A percentile compares a stretch with the other conserved stretches of the same genome.
Conservation (phyloP, 169 alveolate genomes). For the Theileria equi region DNA sequence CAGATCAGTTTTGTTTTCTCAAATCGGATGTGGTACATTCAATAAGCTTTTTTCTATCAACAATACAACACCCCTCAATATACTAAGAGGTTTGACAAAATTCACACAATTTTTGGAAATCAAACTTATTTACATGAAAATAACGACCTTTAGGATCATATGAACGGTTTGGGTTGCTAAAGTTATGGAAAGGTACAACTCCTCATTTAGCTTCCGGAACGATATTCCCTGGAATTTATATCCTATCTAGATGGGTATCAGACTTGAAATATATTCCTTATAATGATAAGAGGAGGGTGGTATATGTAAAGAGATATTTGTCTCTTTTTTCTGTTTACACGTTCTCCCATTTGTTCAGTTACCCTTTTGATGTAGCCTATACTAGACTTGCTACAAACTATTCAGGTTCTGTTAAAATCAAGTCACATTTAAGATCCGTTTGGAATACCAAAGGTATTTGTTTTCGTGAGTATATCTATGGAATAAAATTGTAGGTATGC, state of each 20-base stretch:
- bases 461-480: background rate
- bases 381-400: slow-evolving; percentile 25
- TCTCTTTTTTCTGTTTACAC: slow-evolving; percentile 20
- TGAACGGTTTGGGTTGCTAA: slow-evolving; percentile 21
- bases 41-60: background rate
- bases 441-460: slow-evolving; percentile 4
- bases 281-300: background rate
- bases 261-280: background rate
- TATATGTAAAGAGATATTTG: slow-evolving; percentile 17
- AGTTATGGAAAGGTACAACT: slow-evolving; percentile 44
- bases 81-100: slow-evolving; percentile 56
- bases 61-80: slow-evolving; percentile 29
- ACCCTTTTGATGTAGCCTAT: slow-evolving; percentile 61
- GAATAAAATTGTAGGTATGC: slow-evolving; percentile 17
- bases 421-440: background rate
- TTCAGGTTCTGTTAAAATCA: background rate
- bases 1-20: slow-evolving; percentile 31
- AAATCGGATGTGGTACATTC: slow-evolving; percentile 12
- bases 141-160: slow-evolving; percentile 12
- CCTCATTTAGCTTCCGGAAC: slow-evolving; percentile 40
- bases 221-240: slow-evolving; percentile 43
- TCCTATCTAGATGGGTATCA: slow-evolving; percentile 3
- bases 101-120: too few species aligned
- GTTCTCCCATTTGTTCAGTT: slow-evolving; percentile 47
- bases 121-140: background rate